Evolutionary conservation across 768 basidiomycete species (phyloP).

Genomic region (Gloeostereum incarnatum): DNA sequence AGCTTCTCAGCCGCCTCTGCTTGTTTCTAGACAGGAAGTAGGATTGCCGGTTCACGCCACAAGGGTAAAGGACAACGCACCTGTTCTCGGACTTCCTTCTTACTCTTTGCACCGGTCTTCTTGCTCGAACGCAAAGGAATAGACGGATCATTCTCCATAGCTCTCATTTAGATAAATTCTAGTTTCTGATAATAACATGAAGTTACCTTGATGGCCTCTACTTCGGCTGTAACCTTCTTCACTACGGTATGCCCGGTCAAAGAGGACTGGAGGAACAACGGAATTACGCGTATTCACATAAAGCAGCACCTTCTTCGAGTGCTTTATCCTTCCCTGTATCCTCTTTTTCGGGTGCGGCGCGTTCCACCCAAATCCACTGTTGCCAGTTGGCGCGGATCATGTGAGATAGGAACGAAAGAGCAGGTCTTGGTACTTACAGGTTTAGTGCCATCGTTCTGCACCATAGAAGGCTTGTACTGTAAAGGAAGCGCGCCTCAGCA

Average conservation of each 20-base stretch:
- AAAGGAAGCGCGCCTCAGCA: not conserved
- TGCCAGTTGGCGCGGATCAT: not conserved
- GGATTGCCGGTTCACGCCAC: not conserved
- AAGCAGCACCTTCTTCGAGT: constrained; percentile 30
- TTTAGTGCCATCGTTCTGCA: constrained; percentile 68
- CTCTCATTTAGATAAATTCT: not conserved
- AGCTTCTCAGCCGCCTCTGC: constrained; percentile 46
- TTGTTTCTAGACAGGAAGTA: constrained; percentile 36
- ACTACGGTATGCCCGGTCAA: constrained; percentile 26
- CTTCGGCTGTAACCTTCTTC: constrained; percentile 41
- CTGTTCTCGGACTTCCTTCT: constrained; percentile 67
- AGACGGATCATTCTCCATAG: constrained; percentile 44
- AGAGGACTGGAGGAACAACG: not conserved
- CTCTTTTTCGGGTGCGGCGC: constrained; percentile 14
- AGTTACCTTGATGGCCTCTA: constrained; percentile 53
- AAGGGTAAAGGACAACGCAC: constrained; percentile 21
- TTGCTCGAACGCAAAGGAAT: constrained; percentile 64
- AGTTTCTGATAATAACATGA: not conserved
- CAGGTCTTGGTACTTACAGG: constrained; percentile 37
- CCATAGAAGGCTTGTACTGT: constrained; percentile 71
- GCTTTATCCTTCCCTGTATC: constrained; percentile 22
- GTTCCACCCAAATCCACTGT: constrained; percentile 63
- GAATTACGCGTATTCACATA: constrained; percentile 39
- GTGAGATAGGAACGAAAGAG: no score
- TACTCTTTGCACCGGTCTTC: constrained; percentile 63